These are phyloP conservation scores for Beta macrorhiza DNA, from an alignment of 179 eudicot genomes.

Conservation along the genomic window DNA sequence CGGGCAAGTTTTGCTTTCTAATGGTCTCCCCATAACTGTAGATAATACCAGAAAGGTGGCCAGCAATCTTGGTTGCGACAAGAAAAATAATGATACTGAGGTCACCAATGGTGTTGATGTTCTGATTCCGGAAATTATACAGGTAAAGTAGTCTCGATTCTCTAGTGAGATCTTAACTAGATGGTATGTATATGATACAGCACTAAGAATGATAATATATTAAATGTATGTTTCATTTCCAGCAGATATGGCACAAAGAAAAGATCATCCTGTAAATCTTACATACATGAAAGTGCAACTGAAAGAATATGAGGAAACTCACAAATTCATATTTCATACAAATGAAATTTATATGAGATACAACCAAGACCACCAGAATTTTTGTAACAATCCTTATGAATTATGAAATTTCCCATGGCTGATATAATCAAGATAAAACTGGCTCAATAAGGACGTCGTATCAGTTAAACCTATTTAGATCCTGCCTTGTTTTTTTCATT, in stretches of 20 bases:
- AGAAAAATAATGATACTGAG: conserved; percentile 29
- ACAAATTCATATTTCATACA: not conserved
- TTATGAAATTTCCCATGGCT: not conserved
- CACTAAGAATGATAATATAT: not conserved
- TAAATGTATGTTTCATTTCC: not conserved
- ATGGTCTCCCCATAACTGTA: conserved; percentile 40
- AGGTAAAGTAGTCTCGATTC: conserved; percentile 42
- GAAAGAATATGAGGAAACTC: not conserved
- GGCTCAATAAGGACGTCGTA: not conserved
- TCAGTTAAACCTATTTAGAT: not conserved
- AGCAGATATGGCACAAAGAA: not conserved
- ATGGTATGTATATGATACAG: conserved; percentile 6
- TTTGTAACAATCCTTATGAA: not conserved
- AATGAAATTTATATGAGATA: not conserved
- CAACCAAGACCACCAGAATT: not conserved
- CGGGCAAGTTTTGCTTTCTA: not conserved
- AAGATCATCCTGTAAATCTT: conserved; percentile 5
- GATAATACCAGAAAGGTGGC: conserved; percentile 88
- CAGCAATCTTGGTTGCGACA: conserved; percentile 73
- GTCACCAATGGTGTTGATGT: conserved; percentile 61
- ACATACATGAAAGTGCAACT: not conserved
- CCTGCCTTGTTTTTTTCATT: not conserved
- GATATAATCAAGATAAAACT: not conserved
- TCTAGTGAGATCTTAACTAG: conserved; percentile 17
- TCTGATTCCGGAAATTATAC: conserved; percentile 87